Percentiles rank a stretch among this genome's conserved stretches.
Evolutionary conservation across 2,329 filamentous ascomycete species (phyloP).

Genomic region (Ceratocystis alfenasii): DNA sequence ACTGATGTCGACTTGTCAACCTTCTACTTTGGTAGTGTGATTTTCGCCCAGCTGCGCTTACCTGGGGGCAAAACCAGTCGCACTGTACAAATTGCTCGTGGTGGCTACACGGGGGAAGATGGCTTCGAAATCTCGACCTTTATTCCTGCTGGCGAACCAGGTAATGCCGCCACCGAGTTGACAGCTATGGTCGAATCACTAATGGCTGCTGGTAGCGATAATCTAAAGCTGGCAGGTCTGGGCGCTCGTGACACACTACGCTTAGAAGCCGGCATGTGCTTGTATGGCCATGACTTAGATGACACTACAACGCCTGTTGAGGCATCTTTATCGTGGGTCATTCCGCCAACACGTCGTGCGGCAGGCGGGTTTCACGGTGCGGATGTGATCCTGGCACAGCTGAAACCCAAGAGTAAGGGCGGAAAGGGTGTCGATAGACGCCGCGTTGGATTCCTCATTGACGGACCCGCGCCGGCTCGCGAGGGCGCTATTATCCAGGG

Average conservation of each 20-base stretch:
- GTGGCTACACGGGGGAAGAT: constrained; percentile 94
- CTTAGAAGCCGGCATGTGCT: constrained; percentile 93
- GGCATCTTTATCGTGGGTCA: constrained; percentile 58
- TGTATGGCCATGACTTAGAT: constrained; percentile 97
- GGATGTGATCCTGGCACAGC: constrained; percentile 62
- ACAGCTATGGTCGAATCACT: constrained; percentile 48
- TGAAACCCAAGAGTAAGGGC: constrained; percentile 61
- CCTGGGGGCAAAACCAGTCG: constrained; percentile 36
- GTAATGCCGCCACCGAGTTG: constrained; percentile 47
- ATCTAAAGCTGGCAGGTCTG: constrained; percentile 69
- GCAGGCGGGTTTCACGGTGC: constrained; percentile 73
- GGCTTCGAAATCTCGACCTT: constrained; percentile 90
- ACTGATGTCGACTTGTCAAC: constrained; percentile 46
- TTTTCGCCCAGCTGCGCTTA: constrained; percentile 53
- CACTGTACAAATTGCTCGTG: constrained; percentile 59
- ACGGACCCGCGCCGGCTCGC: constrained; percentile 68
- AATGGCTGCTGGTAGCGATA: constrained; percentile 50
- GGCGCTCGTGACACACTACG: constrained; percentile 85
- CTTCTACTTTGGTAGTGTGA: constrained; percentile 72
- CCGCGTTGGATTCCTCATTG: constrained; percentile 68
- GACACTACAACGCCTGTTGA: constrained; percentile 55
- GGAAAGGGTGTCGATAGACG: constrained; percentile 57
- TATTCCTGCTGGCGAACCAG: constrained; percentile 37
- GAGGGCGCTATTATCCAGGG: constrained; percentile 74
- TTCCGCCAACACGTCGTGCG: constrained; percentile 61